These are phyloP conservation scores for Hyaloscypha bicolor DNA, from an alignment of 495 filamentous ascomycete genomes.

Conservation along the genomic window DNA sequence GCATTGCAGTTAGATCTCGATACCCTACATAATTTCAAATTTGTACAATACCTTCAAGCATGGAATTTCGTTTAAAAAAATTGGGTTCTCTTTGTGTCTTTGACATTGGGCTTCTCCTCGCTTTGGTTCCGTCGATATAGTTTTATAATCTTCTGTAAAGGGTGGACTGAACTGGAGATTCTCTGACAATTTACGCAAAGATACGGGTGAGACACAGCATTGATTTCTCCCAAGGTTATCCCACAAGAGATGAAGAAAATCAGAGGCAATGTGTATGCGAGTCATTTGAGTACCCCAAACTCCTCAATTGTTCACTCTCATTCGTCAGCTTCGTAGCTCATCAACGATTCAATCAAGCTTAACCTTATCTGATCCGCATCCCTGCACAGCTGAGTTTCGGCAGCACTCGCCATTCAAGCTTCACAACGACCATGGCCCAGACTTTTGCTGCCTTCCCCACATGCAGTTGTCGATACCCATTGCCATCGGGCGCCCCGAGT, in stretches of 20 bases:
- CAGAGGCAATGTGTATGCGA: neutral
- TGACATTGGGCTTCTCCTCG: too few relatives aligned
- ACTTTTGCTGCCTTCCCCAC: neutral
- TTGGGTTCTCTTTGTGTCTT: neutral
- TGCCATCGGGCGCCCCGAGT: neutral
- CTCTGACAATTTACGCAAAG: too few relatives aligned
- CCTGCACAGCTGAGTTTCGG: neutral
- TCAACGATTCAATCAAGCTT: neutral
- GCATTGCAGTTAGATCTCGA: neutral
- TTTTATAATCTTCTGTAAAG: too few relatives aligned
- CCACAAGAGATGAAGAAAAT: neutral
- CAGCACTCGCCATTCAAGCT: neutral
- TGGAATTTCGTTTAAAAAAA: neutral
- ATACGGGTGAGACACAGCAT: too few relatives aligned
- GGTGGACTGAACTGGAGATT: too few relatives aligned
- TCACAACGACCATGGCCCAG: neutral
- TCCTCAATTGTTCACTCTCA: neutral
- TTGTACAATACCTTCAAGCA: constrained; percentile 3
- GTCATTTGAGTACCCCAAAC: neutral
- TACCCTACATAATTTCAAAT: constrained; percentile 4
- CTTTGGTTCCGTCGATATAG: too few relatives aligned
- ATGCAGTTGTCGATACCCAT: neutral
- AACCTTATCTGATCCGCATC: neutral
- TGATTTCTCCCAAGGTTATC: too few relatives aligned
- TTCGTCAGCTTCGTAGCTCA: neutral